Base-by-base conservation (phyloP, 2,329 filamentous ascomycete species). In the Emmonsiellopsis sp. region DNA sequence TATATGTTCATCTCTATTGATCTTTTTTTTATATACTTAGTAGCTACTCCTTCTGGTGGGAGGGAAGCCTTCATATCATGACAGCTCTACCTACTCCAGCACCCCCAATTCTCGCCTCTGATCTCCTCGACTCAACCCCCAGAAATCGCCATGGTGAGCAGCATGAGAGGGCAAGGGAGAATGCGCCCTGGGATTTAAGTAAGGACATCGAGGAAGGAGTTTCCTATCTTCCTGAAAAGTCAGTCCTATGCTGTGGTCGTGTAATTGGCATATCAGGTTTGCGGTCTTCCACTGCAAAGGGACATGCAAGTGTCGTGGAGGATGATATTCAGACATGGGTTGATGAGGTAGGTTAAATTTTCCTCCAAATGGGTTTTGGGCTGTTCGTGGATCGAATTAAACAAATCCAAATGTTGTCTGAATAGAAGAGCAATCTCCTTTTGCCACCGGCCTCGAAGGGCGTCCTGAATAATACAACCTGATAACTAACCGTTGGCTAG, bases 221-320 rank as follows among this genome's bases (percentile, higher is more conserved):
- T 20, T 52, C 51, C 32, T 26, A 10, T 26, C 6, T 16, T 10
- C 35, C 50, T 30, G 54, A 53, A 10, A 43, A 42, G 20, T 52
- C 51, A n/a, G 41, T 57, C 41, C 50, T 57, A 16, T 35, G 34
- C 30, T 52, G 51, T 42, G 56, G 56, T 7, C 48, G 51, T 15
- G 51, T 57, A 26, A 54, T 59, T 32, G 52, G 57, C 13, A 52
- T 59, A 37, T 57, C 52, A 9, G 55, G 54, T 7, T 32, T 57
- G 13, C 51, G 44, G 20, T 38, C 55, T 3, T 4, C 45, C 2
- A n/a, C 13, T 34, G 31, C 9, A n/a, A 45, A 31, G 20, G 26
- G 32, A 10, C 38, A 30, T 11, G 16, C 5, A 40, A 30, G 46
- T 35, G 37, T 41, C 38, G 20, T 40, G 32, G 52, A 45, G 40